Evolutionary conservation across 179 eudicot genomes (phyloP), one percentile per base, ranked within the genome.

Genomic region (Drosera spatulata): DNA sequence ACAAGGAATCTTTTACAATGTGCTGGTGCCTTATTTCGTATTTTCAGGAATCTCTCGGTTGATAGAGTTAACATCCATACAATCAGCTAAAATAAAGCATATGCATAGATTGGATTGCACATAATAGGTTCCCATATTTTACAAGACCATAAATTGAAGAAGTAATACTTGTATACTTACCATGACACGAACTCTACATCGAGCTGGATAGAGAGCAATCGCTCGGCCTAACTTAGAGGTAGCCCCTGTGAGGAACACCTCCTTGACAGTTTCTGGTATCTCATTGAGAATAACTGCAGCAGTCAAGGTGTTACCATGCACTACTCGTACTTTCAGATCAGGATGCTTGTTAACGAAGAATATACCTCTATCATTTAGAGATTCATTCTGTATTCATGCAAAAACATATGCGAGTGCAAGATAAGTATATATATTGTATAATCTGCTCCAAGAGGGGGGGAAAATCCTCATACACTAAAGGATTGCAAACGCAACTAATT

Each of bases 141-240:
- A n/a, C n/a, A n/a, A n/a, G n/a, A n/a, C n/a, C n/a, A n/a, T n/a
- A n/a, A n/a, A n/a, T n/a, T n/a, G n/a, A n/a, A n/a, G n/a, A n/a
- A n/a, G n/a, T n/a, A n/a, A n/a, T n/a, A n/a, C n/a, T n/a, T n/a
- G n/a, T n/a, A n/a, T n/a, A n/a, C n/a, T 78, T 74, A 91, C 98
- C 83, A 91, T 11, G 56, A 91, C 98, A 15, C 84, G 78, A 10
- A 88, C 79, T 50, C 73, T 76, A 44, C 76, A 74, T 33, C 79
- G 84, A 57, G 84, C 3, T 88, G 79, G 79, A 62, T 91, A 85
- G 39, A 91, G 83, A 39, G 98, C 89, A 62, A 91, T 88, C 51
- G 98, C 96, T 67, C 98, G 73, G 53, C 98, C 98, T 52, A 91
- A 95, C 72, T 91, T 91, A 46, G 98, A 91, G 11, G 98, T 88